Conservation (phyloP, 2,329 filamentous ascomycete genomes). For the Colletotrichum endophyticum region DNA sequence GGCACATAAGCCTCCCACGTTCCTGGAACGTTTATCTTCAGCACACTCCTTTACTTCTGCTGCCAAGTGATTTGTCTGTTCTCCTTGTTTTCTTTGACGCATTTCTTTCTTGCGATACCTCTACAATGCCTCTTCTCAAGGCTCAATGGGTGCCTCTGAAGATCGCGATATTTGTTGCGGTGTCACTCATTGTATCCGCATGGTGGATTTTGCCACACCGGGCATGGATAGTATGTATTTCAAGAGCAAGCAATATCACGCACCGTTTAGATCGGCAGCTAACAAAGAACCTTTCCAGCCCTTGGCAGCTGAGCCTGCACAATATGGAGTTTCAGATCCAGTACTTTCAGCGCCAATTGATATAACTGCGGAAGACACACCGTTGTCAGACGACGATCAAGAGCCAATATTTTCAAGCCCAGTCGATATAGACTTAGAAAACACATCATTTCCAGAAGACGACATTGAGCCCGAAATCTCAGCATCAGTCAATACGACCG, state of each 20-base stretch:
- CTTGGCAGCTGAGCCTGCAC: background rate
- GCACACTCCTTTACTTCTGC: background rate
- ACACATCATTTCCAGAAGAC: background rate
- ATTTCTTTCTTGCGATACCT: background rate
- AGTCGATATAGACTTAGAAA: background rate
- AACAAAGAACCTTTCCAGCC: background rate
- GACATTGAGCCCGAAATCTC: background rate
- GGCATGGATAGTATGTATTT: background rate
- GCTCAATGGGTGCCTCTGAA: background rate
- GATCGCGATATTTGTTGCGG: background rate
- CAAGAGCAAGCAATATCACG: background rate
- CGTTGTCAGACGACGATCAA: background rate
- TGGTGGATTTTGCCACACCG: background rate
- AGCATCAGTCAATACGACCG: background rate
- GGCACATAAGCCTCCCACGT: background rate
- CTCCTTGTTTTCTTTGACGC: background rate
- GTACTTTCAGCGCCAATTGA: background rate
- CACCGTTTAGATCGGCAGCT: background rate
- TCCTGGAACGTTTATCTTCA: background rate
- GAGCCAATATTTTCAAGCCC: background rate
- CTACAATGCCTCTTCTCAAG: background rate
- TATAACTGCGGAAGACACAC: background rate
- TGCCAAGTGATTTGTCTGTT: background rate
- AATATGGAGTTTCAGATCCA: background rate
- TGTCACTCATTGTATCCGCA: background rate